A percentile compares a stretch with the other conserved stretches of the same genome.
phyloP scores from a whole-genome alignment of 2,329 filamentous ascomycete species.

The Paraphoma chrysanthemicola region DNA sequence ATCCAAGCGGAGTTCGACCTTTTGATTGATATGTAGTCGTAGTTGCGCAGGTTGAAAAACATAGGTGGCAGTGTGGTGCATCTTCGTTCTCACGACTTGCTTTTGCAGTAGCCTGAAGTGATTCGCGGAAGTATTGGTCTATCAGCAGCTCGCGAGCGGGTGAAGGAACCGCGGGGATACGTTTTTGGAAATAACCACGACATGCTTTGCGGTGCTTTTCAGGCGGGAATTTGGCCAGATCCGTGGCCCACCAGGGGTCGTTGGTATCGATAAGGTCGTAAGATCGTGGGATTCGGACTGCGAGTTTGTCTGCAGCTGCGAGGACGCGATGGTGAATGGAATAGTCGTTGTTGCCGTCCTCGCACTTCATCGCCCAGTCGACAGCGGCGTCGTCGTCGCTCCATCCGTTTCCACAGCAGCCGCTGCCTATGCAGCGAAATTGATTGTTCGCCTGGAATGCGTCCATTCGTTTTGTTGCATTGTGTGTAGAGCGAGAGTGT shows the following conservation, averaged over 20 bases:
- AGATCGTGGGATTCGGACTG: background rate
- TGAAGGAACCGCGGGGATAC: background rate
- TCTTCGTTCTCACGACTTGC: slow-evolving; percentile 14
- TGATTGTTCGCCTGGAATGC: background rate
- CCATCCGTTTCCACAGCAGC: slow-evolving; percentile 22
- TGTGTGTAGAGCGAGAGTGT: background rate
- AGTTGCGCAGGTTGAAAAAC: slow-evolving; percentile 58
- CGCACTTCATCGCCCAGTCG: slow-evolving; percentile 9
- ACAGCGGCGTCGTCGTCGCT: background rate
- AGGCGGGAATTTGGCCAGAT: background rate
- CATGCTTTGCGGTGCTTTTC: background rate
- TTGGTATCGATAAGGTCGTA: background rate
- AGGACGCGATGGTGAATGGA: slow-evolving; percentile 9
- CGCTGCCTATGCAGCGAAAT: slow-evolving; percentile 15
- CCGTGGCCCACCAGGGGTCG: background rate
- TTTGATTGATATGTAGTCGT: slow-evolving; percentile 59
- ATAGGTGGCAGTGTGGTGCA: background rate
- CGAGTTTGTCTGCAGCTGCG: background rate
- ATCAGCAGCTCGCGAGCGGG: slow-evolving; percentile 38
- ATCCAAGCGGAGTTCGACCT: slow-evolving; percentile 53
- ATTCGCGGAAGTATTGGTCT: slow-evolving; percentile 40
- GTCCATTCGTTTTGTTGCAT: background rate
- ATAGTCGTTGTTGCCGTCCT: slow-evolving; percentile 19
- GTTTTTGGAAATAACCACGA: background rate
- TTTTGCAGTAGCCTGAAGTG: slow-evolving; percentile 22